Evolutionary conservation across 208 protist species (phyloP).

Genomic region (Zelonia costaricensis): DNA sequence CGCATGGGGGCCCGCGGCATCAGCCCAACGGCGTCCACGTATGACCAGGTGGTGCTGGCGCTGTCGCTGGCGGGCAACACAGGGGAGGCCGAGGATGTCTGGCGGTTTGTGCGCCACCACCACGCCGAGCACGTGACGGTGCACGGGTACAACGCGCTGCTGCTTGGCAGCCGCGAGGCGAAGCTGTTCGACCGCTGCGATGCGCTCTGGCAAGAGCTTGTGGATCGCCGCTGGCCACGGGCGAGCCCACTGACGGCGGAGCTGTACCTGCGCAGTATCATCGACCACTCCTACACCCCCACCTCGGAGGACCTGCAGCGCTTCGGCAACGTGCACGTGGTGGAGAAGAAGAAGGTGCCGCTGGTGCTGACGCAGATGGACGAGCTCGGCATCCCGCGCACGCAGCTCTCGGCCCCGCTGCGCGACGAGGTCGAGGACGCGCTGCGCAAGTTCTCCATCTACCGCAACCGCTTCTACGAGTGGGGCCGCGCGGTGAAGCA

Average conservation of each 20-base stretch:
- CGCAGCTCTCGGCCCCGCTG: conserved; percentile 76
- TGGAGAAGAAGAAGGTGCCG: conserved; percentile 91
- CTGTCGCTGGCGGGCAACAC: conserved; percentile 75
- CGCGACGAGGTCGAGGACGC: conserved; percentile 89
- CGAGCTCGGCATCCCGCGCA: conserved; percentile 78
- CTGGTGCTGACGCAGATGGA: conserved; percentile 83
- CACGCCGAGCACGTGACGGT: conserved; percentile 68
- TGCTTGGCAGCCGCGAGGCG: conserved; percentile 79
- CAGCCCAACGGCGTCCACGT: conserved; percentile 75
- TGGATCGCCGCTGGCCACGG: conserved; percentile 83
- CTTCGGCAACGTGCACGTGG: conserved; percentile 77
- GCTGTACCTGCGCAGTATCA: conserved; percentile 85
- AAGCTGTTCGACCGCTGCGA: conserved; percentile 76
- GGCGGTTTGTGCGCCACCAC: conserved; percentile 65
- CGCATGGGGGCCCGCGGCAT: conserved; percentile 72
- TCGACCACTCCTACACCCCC: conserved; percentile 87
- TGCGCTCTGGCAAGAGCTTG: conserved; percentile 77
- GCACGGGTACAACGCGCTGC: conserved; percentile 72
- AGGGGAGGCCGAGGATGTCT: conserved; percentile 75
- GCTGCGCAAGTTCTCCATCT: conserved; percentile 81
- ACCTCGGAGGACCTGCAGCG: conserved; percentile 65
- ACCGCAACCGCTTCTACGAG: conserved; percentile 79
- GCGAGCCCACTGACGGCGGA: conserved; percentile 71
- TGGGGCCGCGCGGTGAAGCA: conserved; percentile 91
- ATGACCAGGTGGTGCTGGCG: conserved; percentile 71